Evolutionary conservation across 2,329 filamentous ascomycete species (phyloP).

Genomic region (Karstenula rhodostoma): DNA sequence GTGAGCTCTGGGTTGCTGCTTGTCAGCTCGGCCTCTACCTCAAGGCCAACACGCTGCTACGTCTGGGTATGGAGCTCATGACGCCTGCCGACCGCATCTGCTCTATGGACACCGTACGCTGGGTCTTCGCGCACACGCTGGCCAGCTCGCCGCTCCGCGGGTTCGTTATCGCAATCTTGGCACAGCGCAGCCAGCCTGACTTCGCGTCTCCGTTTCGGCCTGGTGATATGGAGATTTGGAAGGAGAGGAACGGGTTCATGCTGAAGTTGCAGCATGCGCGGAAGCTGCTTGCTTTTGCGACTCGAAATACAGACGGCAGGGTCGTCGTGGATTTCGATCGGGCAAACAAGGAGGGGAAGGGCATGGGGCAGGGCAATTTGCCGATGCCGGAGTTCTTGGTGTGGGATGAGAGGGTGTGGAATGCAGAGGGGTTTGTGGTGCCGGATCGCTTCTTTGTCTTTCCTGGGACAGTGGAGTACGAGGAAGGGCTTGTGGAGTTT

Average conservation of each 20-base stretch:
- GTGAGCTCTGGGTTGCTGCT: constrained; percentile 6
- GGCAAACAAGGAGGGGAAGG: not conserved
- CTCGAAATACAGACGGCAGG: not conserved
- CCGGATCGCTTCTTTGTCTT: constrained; percentile 19
- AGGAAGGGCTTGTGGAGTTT: constrained; percentile 1
- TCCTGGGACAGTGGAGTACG: not conserved
- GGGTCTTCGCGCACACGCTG: constrained; percentile 19
- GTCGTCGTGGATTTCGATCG: not conserved
- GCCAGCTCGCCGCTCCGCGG: constrained; percentile 2
- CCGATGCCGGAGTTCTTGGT: constrained; percentile 16
- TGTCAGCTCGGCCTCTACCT: constrained; percentile 15
- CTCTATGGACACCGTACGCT: constrained; percentile 7
- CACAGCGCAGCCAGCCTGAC: constrained; percentile 6
- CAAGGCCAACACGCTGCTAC: constrained; percentile 16
- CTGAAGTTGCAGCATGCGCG: not conserved
- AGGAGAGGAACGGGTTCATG: not conserved
- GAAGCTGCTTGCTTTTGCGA: not conserved
- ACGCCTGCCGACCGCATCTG: constrained; percentile 1
- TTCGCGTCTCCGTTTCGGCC: not conserved
- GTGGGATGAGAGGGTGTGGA: constrained; percentile 17
- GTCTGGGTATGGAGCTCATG: constrained; percentile 22
- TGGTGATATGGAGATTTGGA: constrained; percentile 7
- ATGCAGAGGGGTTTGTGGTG: constrained; percentile 5
- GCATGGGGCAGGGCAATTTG: constrained; percentile 5
- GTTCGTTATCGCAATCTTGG: constrained; percentile 13